phyloP scores from a whole-genome alignment of 768 basidiomycete genomes.

The Epithele typhae region DNA sequence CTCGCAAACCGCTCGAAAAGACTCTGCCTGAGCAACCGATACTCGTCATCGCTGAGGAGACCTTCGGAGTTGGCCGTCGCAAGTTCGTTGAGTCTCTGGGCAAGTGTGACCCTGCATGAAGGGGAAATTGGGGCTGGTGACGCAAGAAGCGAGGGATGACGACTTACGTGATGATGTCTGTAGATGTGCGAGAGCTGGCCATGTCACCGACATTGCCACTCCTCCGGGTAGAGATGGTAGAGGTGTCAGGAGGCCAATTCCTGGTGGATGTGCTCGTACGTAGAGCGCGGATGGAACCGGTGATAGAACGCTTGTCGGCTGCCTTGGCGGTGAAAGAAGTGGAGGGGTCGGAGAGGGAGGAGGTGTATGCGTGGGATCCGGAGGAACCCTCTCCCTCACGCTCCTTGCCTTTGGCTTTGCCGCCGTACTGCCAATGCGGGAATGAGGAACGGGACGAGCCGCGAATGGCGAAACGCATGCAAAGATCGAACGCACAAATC shows the following conservation, averaged over 20 bases:
- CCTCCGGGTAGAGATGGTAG: constrained; percentile 12
- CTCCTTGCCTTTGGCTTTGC: constrained; percentile 28
- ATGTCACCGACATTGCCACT: constrained; percentile 12
- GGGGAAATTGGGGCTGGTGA: constrained; percentile 8
- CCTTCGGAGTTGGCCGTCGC: constrained; percentile 79
- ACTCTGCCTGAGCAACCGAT: constrained; percentile 77
- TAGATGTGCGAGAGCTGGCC: constrained; percentile 18
- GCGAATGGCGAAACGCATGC: constrained; percentile 3
- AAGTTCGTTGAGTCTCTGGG: constrained; percentile 77
- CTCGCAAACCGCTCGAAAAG: constrained; percentile 76
- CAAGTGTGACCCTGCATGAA: constrained; percentile 59
- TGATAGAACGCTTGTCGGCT: constrained; percentile 18
- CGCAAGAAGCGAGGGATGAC: constrained; percentile 14
- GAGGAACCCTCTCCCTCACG: constrained; percentile 20
- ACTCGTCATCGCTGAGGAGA: constrained; percentile 80
- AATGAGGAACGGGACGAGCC: constrained; percentile 6
- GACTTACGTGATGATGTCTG: constrained; percentile 32
- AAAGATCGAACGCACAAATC: constrained; percentile 30
- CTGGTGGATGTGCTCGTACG: constrained; percentile 15
- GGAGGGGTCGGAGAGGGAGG: constrained; percentile 13
- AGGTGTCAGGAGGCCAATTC: constrained; percentile 8
- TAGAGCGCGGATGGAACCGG: constrained; percentile 11
- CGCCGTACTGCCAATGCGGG: constrained; percentile 22
- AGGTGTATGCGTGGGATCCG: constrained; percentile 13
- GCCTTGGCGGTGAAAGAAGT: constrained; percentile 16